Percentiles rank a stretch among this genome's conserved stretches.
phyloP scores from a whole-genome alignment of 2,329 filamentous ascomycete species.

The Penicillium sp. region DNA sequence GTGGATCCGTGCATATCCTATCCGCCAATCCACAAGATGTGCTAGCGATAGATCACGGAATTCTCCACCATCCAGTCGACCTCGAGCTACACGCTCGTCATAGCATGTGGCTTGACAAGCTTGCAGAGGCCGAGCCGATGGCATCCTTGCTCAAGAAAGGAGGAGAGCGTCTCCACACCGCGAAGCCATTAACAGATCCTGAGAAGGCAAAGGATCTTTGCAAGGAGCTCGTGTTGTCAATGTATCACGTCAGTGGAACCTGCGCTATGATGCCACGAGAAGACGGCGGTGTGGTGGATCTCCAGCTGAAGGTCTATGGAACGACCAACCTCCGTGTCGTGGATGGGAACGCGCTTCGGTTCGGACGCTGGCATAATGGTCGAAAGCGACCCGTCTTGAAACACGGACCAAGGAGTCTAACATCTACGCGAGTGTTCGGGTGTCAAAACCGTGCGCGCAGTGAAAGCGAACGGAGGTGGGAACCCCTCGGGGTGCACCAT shows the following conservation, averaged over 20 bases:
- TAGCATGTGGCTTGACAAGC: conserved; percentile 35
- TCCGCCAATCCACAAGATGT: conserved; percentile 37
- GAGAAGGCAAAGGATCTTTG: conserved; percentile 20
- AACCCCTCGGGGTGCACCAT: too few relatives aligned
- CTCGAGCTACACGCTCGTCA: conserved; percentile 43
- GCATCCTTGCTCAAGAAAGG: conserved; percentile 36
- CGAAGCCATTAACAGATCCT: conserved; percentile 3
- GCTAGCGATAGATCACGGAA: conserved; percentile 47
- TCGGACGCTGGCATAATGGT: too few relatives aligned
- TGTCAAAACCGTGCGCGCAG: too few relatives aligned
- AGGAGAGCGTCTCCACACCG: conserved; percentile 23
- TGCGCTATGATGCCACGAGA: conserved; percentile 35
- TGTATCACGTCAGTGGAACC: conserved; percentile 30
- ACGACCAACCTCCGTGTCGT: conserved; percentile 33
- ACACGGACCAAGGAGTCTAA: too few relatives aligned
- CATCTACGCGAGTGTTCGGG: too few relatives aligned
- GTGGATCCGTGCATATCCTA: conserved; percentile 40
- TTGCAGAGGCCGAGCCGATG: conserved; percentile 34
- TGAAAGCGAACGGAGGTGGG: too few relatives aligned
- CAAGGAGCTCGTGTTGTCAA: conserved; percentile 18
- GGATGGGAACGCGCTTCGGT: too few relatives aligned
- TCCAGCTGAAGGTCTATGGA: conserved; percentile 31
- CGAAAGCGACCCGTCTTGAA: too few relatives aligned
- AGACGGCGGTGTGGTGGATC: conserved; percentile 31
- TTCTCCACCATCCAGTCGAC: conserved; percentile 49